Base-by-base conservation (phyloP, 192 early-diverging fungal species). In the Ambispora gerdemannii region DNA sequence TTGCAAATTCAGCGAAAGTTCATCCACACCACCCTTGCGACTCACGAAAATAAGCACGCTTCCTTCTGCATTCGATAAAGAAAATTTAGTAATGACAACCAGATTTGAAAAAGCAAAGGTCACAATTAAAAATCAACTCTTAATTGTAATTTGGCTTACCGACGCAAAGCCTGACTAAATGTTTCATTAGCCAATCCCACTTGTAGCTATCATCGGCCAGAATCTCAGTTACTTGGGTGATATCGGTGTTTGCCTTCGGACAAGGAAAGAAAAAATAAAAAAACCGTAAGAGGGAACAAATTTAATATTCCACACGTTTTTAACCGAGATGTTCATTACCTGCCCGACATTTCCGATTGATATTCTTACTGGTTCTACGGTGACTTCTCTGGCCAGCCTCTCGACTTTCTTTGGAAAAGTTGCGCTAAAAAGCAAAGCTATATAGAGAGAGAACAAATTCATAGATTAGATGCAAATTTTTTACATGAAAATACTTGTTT, bases 381-480 rank as follows among this genome's bases (percentile, higher is more conserved):
- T 85, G 0, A 91, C 85, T 71, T 89, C 87, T 30, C 89, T 77
- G 0, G 92, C 91, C 19, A 93, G 77, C 24, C 62, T 71, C 68
- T 93, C 92, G 7, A 93, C 81, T 22, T 79, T 77, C 55, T 84
- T 85, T 43, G 84, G 87, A 74, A 93, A 92, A 2, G 92, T 93
- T 0, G 92, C 92, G 74, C 85, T 87, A 75, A 93, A 93, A 10
- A 93, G 73, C 17, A 93, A 76, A 1, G 90, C 82, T 84, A 75
- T 22, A 20, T 17, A 55, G 43, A 49, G 17, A 7, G 19, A 43
- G 24, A 67, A 22, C 51, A 25, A 34, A 38, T 2, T 0, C 11
- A 17, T 36, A 33, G 24, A 8, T 66, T 64, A 64, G 33, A 67
- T 4, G 13, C 28, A 43, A 50, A 50, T 30, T 22, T n/a, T n/a